Conservation (phyloP, 2,329 filamentous ascomycete species). For the Clathrospora elynae region DNA sequence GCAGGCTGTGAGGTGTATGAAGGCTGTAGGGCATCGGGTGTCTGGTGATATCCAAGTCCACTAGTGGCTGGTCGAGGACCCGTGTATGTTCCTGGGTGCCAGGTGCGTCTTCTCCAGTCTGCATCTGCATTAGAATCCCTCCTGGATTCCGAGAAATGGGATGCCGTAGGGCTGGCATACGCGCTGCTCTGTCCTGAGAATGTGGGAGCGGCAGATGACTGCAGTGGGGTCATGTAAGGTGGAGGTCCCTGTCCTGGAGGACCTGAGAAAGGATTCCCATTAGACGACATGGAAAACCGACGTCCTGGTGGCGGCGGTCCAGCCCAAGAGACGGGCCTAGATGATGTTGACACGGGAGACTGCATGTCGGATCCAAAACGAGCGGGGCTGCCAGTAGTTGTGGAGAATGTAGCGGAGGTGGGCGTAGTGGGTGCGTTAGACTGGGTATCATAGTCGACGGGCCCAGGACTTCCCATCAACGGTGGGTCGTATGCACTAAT, state of each 20-base stretch:
- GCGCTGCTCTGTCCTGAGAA: slow-evolving; percentile 65
- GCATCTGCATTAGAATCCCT: slow-evolving; percentile 75
- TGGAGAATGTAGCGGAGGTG: slow-evolving; percentile 81
- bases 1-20: slow-evolving; percentile 60
- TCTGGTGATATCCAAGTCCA: slow-evolving; percentile 75
- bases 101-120: slow-evolving; percentile 81
- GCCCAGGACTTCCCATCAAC: slow-evolving; percentile 64
- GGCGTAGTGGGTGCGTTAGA: slow-evolving; percentile 81
- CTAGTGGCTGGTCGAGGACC: slow-evolving; percentile 68
- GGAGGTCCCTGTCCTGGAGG: slow-evolving; percentile 66
- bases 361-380: slow-evolving; percentile 70
- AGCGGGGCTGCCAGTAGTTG: slow-evolving; percentile 72
- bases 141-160: slow-evolving; percentile 65
- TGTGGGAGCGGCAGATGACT: slow-evolving; percentile 58
- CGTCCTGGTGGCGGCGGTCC: slow-evolving; percentile 70
- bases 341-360: slow-evolving; percentile 74
- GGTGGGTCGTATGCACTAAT: slow-evolving; percentile 69
- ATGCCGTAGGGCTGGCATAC: slow-evolving; percentile 69
- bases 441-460: slow-evolving; percentile 65
- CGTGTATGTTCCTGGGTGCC: slow-evolving; percentile 79
- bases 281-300: slow-evolving; percentile 81
- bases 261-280: slow-evolving; percentile 73
- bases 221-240: slow-evolving; percentile 61
- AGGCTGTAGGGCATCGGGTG: slow-evolving; percentile 66
- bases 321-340: slow-evolving; percentile 75